phyloP scores from a whole-genome alignment of 208 protist genomes.

The Trypanosoma brucei region DNA sequence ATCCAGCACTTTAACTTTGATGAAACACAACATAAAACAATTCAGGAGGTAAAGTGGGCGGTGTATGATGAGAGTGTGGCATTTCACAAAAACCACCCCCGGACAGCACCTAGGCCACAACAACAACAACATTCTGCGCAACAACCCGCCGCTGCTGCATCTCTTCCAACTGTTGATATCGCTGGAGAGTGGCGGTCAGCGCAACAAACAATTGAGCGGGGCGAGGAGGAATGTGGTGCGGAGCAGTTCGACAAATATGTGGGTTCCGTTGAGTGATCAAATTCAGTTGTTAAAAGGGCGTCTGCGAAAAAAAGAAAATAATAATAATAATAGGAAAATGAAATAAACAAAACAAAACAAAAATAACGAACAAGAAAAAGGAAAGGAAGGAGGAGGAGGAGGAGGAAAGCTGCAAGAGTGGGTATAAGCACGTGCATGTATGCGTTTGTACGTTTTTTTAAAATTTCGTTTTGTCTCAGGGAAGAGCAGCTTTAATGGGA shows the following conservation, averaged over 20 bases:
- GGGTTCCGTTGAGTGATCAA: background rate
- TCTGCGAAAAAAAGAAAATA: constrained; percentile 26
- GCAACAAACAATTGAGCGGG: constrained; percentile 72
- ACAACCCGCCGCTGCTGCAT: background rate
- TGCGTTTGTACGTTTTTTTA: too few relatives aligned
- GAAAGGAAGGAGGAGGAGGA: too few relatives aligned
- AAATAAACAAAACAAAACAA: too few relatives aligned
- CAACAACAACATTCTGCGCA: constrained; percentile 16
- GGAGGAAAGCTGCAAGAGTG: too few relatives aligned
- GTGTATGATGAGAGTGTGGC: constrained; percentile 78
- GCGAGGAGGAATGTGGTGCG: constrained; percentile 5
- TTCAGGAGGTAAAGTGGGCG: constrained; percentile 78
- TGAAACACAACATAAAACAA: constrained; percentile 65
- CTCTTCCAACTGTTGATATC: constrained; percentile 39
- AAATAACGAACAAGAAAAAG: too few relatives aligned
- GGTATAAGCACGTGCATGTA: too few relatives aligned
- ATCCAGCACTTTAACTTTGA: constrained; percentile 77
- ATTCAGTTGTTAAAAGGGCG: background rate
- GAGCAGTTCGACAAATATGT: constrained; percentile 13
- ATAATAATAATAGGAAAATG: too few relatives aligned
- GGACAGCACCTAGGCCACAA: constrained; percentile 14
- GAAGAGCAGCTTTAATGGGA: background rate
- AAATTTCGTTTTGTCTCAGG: background rate
- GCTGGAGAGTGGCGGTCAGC: constrained; percentile 67
- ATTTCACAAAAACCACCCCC: constrained; percentile 59